These are phyloP conservation scores for Chaetomiaceae sp. DNA, from an alignment of 2,329 filamentous ascomycete species.

Conservation along the genomic window DNA sequence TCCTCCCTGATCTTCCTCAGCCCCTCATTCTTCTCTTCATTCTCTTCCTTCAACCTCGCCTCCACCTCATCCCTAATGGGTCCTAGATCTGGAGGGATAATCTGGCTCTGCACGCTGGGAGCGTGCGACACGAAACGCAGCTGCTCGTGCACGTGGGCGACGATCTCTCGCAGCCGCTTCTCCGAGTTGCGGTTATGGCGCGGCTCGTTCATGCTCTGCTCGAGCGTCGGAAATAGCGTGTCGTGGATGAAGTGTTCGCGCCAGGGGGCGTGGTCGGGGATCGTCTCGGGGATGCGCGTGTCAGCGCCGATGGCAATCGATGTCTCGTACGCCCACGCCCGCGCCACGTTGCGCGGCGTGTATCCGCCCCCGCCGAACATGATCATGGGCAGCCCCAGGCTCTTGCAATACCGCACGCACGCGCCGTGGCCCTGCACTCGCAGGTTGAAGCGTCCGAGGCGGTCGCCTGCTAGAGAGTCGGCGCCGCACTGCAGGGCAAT, in stretches of 20 bases:
- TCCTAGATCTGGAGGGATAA: slow-evolving; percentile 72
- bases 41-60: slow-evolving; percentile 59
- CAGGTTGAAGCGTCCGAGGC: slow-evolving; percentile 92
- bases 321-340: slow-evolving; percentile 96
- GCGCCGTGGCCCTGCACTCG: slow-evolving; percentile 91
- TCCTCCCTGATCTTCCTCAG: slow-evolving; percentile 51
- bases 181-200: slow-evolving; percentile 73
- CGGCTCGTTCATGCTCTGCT: slow-evolving; percentile 62
- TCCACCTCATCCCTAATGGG: slow-evolving; percentile 66
- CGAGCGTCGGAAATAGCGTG: slow-evolving; percentile 82
- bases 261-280: slow-evolving; percentile 79
- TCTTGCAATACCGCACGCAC: slow-evolving; percentile 86
- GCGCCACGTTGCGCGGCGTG: slow-evolving; percentile 91
- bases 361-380: slow-evolving; percentile 94
- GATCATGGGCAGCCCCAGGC: slow-evolving; percentile 72
- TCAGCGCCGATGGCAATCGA: slow-evolving; percentile 77
- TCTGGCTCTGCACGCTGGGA: slow-evolving; percentile 80
- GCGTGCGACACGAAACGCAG: slow-evolving; percentile 78
- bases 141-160: slow-evolving; percentile 77
- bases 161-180: slow-evolving; percentile 69
- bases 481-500: slow-evolving; percentile 96
- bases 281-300: slow-evolving; percentile 62
- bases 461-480: slow-evolving; percentile 88
- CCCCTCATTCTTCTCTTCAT: slow-evolving; percentile 52
- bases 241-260: slow-evolving; percentile 84